Evolutionary conservation across 495 filamentous ascomycete species (phyloP), one percentile per base, ranked within the genome.

Genomic region (Endocarpon pusillum): DNA sequence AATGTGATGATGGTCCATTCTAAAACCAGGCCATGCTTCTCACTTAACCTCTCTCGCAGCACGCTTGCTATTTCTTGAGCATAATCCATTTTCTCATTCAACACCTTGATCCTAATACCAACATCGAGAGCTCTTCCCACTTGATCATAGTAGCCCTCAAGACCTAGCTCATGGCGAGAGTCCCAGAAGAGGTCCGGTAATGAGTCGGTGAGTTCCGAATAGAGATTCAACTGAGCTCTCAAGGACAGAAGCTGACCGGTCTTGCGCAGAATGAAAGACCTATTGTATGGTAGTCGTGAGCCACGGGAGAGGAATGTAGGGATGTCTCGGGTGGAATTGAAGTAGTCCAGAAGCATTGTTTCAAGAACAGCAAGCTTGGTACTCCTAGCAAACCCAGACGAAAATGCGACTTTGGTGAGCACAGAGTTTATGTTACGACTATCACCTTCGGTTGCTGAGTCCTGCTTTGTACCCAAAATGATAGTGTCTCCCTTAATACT

Each of bases 21-120:
- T n/a, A 97, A 56, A 25, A 80, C 59, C 10, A 85, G 70, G 7
- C 80, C 75, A 53, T 94, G 81, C 41, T 74, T 78, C 59, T 96
- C 87, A 51, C 85, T 94, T 39, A 91, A 61, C 46, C 80, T 75
- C 50, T 93, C 80, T 37, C 91, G 66, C 11, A 94, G 60, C 9
- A 96, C 85, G 40, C 66, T 80, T 8, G 89, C 87, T 46, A 94
- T 94, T 49, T 94, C 89, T 45, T 84, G 81, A 1, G 85, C 89
- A 58, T 96, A 96, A 47, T 93, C 87, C 72, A 97, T 86, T 61
- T 87, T 91, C 59, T 86, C 81, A 54, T 97, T 97, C 43, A 96
- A 55, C 16, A 79, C 72, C 45, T 81, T 81, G 61, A 97, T 94
- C 23, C 89, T 69, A 22, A 86, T 78, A n/a, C 81, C 77, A 10